Conservation (phyloP, 805 yeast species). For the Candida palmyrensis region DNA sequence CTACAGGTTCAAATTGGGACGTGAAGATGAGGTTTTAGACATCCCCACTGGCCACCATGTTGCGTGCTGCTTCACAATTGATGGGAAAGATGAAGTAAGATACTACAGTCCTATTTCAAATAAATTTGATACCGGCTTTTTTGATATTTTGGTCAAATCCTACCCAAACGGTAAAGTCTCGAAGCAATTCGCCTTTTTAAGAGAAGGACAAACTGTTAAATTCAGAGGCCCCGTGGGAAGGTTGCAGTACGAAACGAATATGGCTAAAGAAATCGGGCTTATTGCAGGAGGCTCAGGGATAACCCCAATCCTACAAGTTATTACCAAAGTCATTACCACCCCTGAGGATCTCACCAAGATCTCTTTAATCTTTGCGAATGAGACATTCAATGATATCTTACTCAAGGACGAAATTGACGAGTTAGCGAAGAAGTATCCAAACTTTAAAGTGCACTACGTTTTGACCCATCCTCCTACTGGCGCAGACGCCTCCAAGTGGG, state of each 20-base stretch:
- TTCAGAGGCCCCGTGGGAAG: conserved; percentile 81
- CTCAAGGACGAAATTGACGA: conserved; percentile 71
- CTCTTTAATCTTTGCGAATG: conserved; percentile 64
- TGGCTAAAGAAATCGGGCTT: conserved; percentile 59
- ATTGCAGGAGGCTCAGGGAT: conserved; percentile 88
- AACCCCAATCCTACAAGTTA: conserved; percentile 82
- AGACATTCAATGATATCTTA: conserved; percentile 71
- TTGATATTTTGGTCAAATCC: conserved; percentile 73
- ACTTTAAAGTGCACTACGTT: conserved; percentile 56
- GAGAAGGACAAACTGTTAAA: conserved; percentile 60
- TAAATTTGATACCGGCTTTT: conserved; percentile 63
- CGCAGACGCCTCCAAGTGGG: too few species aligned
- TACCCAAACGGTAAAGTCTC: conserved; percentile 70
- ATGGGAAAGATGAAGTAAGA: conserved; percentile 52
- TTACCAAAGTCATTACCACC: conserved; percentile 63
- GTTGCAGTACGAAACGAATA: conserved; percentile 52
- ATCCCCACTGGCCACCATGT: conserved; percentile 76
- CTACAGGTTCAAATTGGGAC: conserved; percentile 62
- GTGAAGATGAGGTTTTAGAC: conserved; percentile 55
- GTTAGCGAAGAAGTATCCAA: conserved; percentile 56
- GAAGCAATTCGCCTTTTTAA: conserved; percentile 56
- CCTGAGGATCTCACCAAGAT: conserved; percentile 62
- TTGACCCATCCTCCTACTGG: conserved; percentile 43
- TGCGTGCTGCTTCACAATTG: conserved; percentile 48
- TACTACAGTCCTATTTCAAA: conserved; percentile 77